phyloP scores from a whole-genome alignment of 108 stramenopile species.

The Asterionellopsis glacialis region DNA sequence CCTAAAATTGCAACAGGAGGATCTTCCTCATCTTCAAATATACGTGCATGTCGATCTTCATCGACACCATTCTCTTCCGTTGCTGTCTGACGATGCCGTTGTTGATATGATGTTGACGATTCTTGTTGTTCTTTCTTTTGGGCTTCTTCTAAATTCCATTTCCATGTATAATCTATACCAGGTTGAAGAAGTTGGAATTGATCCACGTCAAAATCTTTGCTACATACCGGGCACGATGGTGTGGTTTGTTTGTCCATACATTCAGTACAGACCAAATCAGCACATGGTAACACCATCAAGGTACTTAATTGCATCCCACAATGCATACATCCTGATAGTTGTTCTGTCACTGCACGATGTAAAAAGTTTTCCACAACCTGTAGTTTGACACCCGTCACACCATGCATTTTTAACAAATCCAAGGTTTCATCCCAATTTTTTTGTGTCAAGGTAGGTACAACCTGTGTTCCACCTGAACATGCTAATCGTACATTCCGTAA shows the following conservation, averaged over 20 bases:
- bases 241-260: conserved; percentile 43
- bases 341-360: conserved; percentile 33
- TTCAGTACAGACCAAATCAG: conserved; percentile 77
- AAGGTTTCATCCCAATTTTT: conserved; percentile 62
- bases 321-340: conserved; percentile 52
- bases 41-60: not conserved
- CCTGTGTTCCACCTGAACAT: conserved; percentile 65
- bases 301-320: conserved; percentile 64
- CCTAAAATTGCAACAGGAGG: not conserved
- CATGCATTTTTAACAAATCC: conserved; percentile 34
- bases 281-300: conserved; percentile 70
- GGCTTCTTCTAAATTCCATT: conserved; percentile 39
- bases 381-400: conserved; percentile 28
- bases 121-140: conserved; percentile 23
- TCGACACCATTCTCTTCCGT: not conserved
- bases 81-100: not conserved
- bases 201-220: conserved; percentile 63
- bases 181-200: conserved; percentile 80
- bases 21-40: not conserved
- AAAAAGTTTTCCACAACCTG: conserved; percentile 53
- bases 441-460: conserved; percentile 39
- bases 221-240: conserved; percentile 44
- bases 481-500: conserved; percentile 67
- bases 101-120: conserved; percentile 6
- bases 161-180: conserved; percentile 38